Conservation (phyloP, 306 rosid genomes). For the Prunus davidiana region DNA sequence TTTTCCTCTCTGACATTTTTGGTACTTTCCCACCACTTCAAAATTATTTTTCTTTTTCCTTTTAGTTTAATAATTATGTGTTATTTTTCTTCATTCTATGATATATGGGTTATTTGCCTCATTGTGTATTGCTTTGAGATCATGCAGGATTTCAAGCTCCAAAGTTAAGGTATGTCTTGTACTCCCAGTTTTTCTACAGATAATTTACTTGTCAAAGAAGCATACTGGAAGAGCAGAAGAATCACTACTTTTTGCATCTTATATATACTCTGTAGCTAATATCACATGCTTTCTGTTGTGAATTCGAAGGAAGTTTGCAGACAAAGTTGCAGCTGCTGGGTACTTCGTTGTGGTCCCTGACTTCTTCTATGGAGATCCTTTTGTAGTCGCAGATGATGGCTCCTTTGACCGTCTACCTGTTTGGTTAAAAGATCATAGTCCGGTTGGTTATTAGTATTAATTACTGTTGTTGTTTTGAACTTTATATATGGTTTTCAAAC, state of each 20-base stretch:
- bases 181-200: not conserved
- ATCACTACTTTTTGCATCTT: not conserved
- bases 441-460: slow-evolving; percentile 31
- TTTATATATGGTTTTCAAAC: not conserved
- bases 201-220: not conserved
- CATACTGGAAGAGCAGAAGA: too few relatives aligned
- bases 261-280: not conserved
- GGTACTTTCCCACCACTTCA: slow-evolving; percentile 26
- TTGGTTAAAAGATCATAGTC: slow-evolving; percentile 42
- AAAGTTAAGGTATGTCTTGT: slow-evolving; percentile 39
- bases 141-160: slow-evolving; percentile 63
- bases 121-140: not conserved
- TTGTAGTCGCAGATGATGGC: slow-evolving; percentile 12
- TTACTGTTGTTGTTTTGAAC: not conserved
- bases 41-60: not conserved
- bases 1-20: slow-evolving; percentile 48
- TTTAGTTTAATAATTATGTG: not conserved
- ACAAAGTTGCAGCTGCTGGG: slow-evolving; percentile 52
- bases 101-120: not conserved
- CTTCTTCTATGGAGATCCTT: slow-evolving; percentile 59
- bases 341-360: slow-evolving; percentile 66
- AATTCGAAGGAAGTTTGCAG: slow-evolving; percentile 52
- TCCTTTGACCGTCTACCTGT: slow-evolving; percentile 12
- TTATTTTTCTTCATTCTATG: not conserved
- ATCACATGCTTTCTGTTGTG: not conserved